Evolutionary conservation across 106 monocot species (phyloP).

Genomic region (Dioscorea dumetorum): DNA sequence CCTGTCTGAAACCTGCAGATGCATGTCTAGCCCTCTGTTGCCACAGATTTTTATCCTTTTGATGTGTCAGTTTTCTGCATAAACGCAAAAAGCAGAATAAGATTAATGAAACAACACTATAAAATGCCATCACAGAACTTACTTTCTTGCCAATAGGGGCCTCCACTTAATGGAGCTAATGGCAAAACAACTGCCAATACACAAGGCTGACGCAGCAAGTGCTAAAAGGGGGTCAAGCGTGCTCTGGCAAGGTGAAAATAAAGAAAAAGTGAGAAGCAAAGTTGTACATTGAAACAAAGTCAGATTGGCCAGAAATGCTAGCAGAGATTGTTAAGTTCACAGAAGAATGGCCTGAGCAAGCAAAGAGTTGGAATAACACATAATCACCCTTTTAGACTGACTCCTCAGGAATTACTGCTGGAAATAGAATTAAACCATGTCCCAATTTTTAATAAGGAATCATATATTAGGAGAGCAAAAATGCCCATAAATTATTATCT

Average conservation of each 20-base stretch:
- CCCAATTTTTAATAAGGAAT: no score
- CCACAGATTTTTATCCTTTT: slow-evolving; percentile 27
- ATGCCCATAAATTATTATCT: no score
- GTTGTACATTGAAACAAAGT: no score
- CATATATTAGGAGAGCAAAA: no score
- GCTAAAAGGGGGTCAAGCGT: slow-evolving; percentile 56
- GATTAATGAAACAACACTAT: background rate
- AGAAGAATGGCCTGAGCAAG: no score
- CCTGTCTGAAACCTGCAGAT: slow-evolving; percentile 28
- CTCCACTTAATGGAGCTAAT: slow-evolving; percentile 14
- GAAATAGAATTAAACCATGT: no score
- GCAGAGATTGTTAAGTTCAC: no score
- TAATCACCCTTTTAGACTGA: no score
- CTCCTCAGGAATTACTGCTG: no score
- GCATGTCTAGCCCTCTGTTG: slow-evolving; percentile 26
- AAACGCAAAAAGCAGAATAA: background rate
- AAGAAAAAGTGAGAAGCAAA: background rate
- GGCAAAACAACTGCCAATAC: slow-evolving; percentile 36
- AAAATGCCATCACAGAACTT: slow-evolving; percentile 5
- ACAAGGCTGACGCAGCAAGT: slow-evolving; percentile 22
- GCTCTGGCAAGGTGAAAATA: slow-evolving; percentile 45
- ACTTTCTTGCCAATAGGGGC: background rate
- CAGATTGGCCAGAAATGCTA: no score
- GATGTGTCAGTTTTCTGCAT: slow-evolving; percentile 25
- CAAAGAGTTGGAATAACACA: no score